A percentile compares a stretch with the other conserved stretches of the same genome.
Conservation (phyloP, 2,329 filamentous ascomycete genomes). For the Colletotrichum acutatum region DNA sequence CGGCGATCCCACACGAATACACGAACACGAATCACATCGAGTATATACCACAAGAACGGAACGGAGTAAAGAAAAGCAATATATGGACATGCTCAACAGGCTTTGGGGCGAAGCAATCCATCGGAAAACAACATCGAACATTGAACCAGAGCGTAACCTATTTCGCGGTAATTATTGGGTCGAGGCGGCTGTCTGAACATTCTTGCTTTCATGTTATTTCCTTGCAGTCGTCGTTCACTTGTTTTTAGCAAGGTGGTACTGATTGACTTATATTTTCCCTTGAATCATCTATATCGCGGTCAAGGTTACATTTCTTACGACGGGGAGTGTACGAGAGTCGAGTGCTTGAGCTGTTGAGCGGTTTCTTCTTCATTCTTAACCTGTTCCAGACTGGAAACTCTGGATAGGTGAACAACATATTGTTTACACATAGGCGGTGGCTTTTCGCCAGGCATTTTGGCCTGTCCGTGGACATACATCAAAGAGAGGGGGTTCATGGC, state of each 20-base stretch:
- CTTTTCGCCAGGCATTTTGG: not conserved
- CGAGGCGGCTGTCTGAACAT: conserved; percentile 25
- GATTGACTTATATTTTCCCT: not conserved
- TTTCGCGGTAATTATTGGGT: conserved; percentile 16
- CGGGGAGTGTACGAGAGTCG: conserved; percentile 32
- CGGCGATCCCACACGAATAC: not conserved
- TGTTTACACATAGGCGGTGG: not conserved
- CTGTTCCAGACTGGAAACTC: not conserved
- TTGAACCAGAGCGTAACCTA: not conserved
- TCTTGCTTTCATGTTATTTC: not conserved
- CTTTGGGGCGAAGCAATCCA: not conserved
- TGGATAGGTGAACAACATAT: not conserved
- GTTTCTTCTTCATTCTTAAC: conserved; percentile 5
- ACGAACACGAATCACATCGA: conserved; percentile 11
- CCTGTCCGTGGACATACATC: not conserved
- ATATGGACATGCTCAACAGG: not conserved
- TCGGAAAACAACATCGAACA: conserved; percentile 12
- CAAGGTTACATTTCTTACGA: conserved; percentile 3
- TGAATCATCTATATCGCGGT: not conserved
- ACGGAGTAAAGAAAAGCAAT: conserved; percentile 25
- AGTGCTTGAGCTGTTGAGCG: conserved; percentile 18
- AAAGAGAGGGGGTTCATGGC: not conserved
- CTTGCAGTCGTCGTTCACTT: not conserved
- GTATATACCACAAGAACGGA: conserved; percentile 11
- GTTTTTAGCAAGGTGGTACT: not conserved